These are phyloP conservation scores for Plenodomus biglobosus DNA, from an alignment of 2,329 filamentous ascomycete species.

Conservation along the genomic window DNA sequence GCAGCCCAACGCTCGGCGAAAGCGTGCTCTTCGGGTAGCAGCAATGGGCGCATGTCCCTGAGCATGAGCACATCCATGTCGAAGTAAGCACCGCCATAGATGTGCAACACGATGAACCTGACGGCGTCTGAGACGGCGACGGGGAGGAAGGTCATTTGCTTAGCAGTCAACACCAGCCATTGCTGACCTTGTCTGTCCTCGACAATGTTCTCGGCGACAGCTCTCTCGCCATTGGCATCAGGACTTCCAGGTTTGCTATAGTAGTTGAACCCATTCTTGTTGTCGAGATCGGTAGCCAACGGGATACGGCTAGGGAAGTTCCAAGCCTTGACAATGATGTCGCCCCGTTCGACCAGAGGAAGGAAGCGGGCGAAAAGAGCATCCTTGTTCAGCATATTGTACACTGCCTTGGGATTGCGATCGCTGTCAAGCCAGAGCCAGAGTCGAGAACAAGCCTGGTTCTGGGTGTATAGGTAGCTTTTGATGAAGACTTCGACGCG, in stretches of 20 bases:
- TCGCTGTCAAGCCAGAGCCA: slow-evolving; percentile 60
- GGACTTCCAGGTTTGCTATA: slow-evolving; percentile 52
- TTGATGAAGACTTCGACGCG: slow-evolving; percentile 60
- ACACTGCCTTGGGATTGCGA: slow-evolving; percentile 52
- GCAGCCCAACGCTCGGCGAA: slow-evolving; percentile 61
- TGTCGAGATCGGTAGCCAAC: slow-evolving; percentile 51
- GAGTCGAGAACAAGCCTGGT: slow-evolving; percentile 56
- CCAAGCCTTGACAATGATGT: slow-evolving; percentile 57
- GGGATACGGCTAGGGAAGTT: slow-evolving; percentile 57
- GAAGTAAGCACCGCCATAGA: slow-evolving; percentile 57
- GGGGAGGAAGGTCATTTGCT: slow-evolving; percentile 60
- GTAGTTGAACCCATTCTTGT: slow-evolving; percentile 54
- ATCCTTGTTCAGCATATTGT: slow-evolving; percentile 56
- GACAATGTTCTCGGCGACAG: slow-evolving; percentile 55
- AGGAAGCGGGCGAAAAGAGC: slow-evolving; percentile 57
- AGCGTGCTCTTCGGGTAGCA: slow-evolving; percentile 54
- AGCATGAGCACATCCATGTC: slow-evolving; percentile 61
- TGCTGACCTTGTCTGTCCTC: slow-evolving; percentile 54
- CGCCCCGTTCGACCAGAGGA: slow-evolving; percentile 56
- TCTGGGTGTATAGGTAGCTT: slow-evolving; percentile 59
- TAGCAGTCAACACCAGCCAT: slow-evolving; percentile 56
- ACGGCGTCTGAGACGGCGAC: slow-evolving; percentile 60
- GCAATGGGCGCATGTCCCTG: slow-evolving; percentile 57
- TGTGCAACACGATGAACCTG: slow-evolving; percentile 57
- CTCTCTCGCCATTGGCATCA: slow-evolving; percentile 45